These are phyloP conservation scores for Fusarium sp. DNA, from an alignment of 2,329 filamentous ascomycete species.

Conservation along the genomic window DNA sequence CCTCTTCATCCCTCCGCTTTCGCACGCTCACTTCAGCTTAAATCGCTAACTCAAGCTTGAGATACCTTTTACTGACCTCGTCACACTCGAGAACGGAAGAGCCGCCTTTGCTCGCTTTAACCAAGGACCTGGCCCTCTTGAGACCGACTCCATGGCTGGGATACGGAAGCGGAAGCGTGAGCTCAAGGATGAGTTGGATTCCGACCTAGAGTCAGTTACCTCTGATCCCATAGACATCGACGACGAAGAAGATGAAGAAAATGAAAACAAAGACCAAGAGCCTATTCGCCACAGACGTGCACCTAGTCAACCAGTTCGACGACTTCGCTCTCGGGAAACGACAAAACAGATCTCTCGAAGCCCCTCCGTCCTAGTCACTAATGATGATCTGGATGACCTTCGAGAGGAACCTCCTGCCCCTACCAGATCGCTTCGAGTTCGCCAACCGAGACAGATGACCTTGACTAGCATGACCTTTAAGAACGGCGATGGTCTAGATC, in stretches of 20 bases:
- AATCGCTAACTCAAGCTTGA: slow-evolving; percentile 41
- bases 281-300: slow-evolving; percentile 16
- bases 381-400: slow-evolving; percentile 36
- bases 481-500: slow-evolving; percentile 39
- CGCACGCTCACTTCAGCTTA: not conserved
- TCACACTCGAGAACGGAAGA: slow-evolving; percentile 50
- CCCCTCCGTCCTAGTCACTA: slow-evolving; percentile 26
- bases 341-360: slow-evolving; percentile 36
- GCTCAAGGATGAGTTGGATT: slow-evolving; percentile 46
- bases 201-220: slow-evolving; percentile 38
- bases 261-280: slow-evolving; percentile 33
- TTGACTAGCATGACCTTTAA: slow-evolving; percentile 43
- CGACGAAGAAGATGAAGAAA: slow-evolving; percentile 40
- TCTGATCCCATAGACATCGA: slow-evolving; percentile 47
- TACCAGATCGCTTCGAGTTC: slow-evolving; percentile 42
- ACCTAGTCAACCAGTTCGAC: slow-evolving; percentile 20
- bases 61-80: slow-evolving; percentile 49
- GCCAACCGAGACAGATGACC: slow-evolving; percentile 43
- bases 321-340: slow-evolving; percentile 45
- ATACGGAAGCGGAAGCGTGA: slow-evolving; percentile 50
- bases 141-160: slow-evolving; percentile 31
- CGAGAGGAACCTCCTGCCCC: slow-evolving; percentile 12
- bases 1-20: not conserved
- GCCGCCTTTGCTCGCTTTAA: slow-evolving; percentile 44
- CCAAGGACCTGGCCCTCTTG: slow-evolving; percentile 20